phyloP scores from a whole-genome alignment of 176 grass and related monocot species.

The Cenchrus fungigraminus region DNA sequence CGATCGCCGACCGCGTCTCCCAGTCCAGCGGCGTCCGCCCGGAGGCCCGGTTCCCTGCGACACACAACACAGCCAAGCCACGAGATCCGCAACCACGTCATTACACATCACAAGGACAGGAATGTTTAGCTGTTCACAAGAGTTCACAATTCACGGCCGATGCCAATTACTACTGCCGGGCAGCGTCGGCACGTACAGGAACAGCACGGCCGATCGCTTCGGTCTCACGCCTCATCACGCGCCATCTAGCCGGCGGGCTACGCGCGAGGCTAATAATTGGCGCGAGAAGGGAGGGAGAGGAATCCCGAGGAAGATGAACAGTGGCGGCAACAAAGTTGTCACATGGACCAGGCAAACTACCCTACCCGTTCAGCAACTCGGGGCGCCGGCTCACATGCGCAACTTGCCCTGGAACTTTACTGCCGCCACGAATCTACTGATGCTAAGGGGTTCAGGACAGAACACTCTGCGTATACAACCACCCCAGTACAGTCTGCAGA shows the following conservation, averaged over 20 bases:
- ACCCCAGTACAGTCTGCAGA: background rate
- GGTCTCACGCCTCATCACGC: conserved; percentile 17
- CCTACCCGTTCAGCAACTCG: too few relatives aligned
- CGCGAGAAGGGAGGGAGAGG: background rate
- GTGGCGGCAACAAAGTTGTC: too few relatives aligned
- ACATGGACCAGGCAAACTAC: too few relatives aligned
- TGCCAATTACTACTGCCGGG: conserved; percentile 22
- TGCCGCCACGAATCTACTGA: conserved; percentile 17
- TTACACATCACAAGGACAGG: background rate
- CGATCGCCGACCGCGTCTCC: conserved; percentile 77
- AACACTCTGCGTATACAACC: background rate
- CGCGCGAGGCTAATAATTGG: conserved; percentile 41
- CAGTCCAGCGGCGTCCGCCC: conserved; percentile 86
- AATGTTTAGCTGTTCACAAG: background rate
- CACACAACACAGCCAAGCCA: background rate
- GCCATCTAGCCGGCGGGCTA: background rate
- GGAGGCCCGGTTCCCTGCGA: conserved; percentile 85
- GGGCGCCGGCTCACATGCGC: conserved; percentile 42
- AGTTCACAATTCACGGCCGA: background rate
- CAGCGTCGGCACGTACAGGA: background rate
- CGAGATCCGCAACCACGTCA: background rate
- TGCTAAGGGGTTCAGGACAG: background rate
- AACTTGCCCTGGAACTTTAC: conserved; percentile 38
- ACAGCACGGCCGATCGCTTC: conserved; percentile 26
- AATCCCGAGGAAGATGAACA: conserved; percentile 42